Evolutionary conservation across 495 filamentous ascomycete species (phyloP), one percentile per base, ranked within the genome.

Genomic region (Gamarada debralockiae): DNA sequence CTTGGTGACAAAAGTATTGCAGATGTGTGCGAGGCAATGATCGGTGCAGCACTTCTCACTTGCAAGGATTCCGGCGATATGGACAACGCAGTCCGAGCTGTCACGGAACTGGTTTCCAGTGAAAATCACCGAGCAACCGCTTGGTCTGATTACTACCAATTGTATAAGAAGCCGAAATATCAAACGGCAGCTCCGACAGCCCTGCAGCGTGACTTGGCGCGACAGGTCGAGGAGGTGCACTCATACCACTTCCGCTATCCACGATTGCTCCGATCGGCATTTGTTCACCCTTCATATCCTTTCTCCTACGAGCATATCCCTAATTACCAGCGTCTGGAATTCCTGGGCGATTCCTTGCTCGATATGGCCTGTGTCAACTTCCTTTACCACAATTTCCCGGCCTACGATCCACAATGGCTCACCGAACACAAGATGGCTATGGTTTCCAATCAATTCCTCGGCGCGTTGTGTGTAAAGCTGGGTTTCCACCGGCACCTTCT

Each of bases 371-470:
- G 84, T 60, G 81, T 98, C 48, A 84, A 89, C 47, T 79, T 87
- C 55, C 71, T 98, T 15, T 98, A 87, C 67, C 70, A 82, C 54
- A 75, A 75, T 10, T 89, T 85, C 64, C 90, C 90, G 0, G 75
- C 80, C 39, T 83, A 82, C 53, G 92, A 97, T 63, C 92, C 93
- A 1, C 91, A 97, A 65, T 98, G 93, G 93, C 78, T 98, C 27
- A 98, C 93, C 1, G 93, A 98, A 70, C 95, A 98, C 73, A 98
- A 97, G 77, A 96, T 95, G 90, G 91, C 95, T 9, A 96, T 98
- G 92, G 92, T 93, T 2, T 95, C 91, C 13, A 98, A 98, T 72
- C 92, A 91, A 53, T 98, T 97, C 62, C 74, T 97, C 0, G 92
- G 88, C 12, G 87, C 87, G 18, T 65, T 97, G 6, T 84, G 85